Evolutionary conservation across 1,284 basidiomycete species (phyloP).

Genomic region (Rhodotorula sp.): DNA sequence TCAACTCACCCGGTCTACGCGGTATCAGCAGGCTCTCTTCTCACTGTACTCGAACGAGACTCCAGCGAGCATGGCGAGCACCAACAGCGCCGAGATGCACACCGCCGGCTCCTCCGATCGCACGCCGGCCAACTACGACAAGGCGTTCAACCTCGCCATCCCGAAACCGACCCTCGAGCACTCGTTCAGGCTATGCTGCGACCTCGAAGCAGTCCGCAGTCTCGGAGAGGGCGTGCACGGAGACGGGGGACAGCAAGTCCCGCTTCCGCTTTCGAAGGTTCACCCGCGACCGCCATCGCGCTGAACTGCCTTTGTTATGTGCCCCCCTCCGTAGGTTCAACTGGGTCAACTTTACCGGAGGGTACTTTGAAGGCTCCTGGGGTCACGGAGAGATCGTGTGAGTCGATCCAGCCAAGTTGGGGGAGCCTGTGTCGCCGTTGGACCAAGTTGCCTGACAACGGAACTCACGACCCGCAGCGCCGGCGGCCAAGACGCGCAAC

Average conservation of each 20-base stretch:
- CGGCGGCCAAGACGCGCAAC: slow-evolving; percentile 38
- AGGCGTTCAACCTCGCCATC: slow-evolving; percentile 21
- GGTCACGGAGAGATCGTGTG: slow-evolving; percentile 30
- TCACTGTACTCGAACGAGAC: background rate
- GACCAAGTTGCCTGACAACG: too few relatives aligned
- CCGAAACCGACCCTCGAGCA: slow-evolving; percentile 20
- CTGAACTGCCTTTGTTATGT: background rate
- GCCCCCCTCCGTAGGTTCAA: slow-evolving; percentile 8
- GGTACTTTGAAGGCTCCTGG: slow-evolving; percentile 23
- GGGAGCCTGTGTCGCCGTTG: background rate
- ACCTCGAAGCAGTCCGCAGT: slow-evolving; percentile 33
- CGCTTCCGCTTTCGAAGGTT: background rate
- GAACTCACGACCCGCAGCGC: background rate
- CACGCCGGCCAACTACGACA: slow-evolving; percentile 11
- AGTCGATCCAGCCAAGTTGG: background rate
- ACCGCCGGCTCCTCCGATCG: background rate
- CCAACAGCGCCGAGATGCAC: background rate
- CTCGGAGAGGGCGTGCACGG: slow-evolving; percentile 30
- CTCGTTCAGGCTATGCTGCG: slow-evolving; percentile 36
- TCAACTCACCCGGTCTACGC: too few relatives aligned
- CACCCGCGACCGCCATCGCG: background rate
- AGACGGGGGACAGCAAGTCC: slow-evolving; percentile 34
- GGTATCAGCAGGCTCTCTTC: too few relatives aligned
- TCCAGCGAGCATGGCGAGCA: background rate
- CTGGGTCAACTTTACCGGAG: slow-evolving; percentile 40